Base-by-base conservation (phyloP, 2,329 filamentous ascomycete genomes). In the Pestalotiopsis sp. region DNA sequence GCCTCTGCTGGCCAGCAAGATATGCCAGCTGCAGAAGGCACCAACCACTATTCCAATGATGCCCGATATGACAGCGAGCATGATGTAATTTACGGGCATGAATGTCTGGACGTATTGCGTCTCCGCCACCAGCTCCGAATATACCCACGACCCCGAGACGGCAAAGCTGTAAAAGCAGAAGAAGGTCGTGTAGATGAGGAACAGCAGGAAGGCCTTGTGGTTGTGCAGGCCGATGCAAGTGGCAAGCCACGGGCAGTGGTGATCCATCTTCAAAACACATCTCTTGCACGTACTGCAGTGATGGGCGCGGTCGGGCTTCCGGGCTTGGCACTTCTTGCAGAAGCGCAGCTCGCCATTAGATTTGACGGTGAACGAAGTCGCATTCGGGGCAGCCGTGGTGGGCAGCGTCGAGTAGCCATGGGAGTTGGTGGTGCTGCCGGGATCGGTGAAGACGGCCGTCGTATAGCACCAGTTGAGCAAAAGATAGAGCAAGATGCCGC, bases 251-350 rank as follows among this genome's bases (percentile, higher is more conserved):
- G 96, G 96, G 79, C 96, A 99, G 83, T 99, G 96, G 80, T 99
- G 96, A 79, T 99, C 96, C 96, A 99, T 99, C 85, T 99, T 99
- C 80, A 99, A 86, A 31, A 99, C 95, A 80, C 96, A 99, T 76
- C 92, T 92, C 73, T 92, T 90, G 82, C 96, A 99, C 4, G 94
- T 97, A 12, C 94, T 97, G 86, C 96, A 99, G 84, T 99, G 96
- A 80, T 99, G 96, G 40, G 95, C 91, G 70, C 96, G 93, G 82
- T 99, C 96, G 57, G 96, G 96, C 83, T 99, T 99, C 71, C 93
- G 90, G 66, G 91, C 91, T 83, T 97, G 93, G 81, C 96, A 99
- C 83, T 99, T 99, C 83, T 98, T 98, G 87, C 96, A 99, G 84
- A 92, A 98, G 67, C 96, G 90, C 66, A 92, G 83, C 75, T 93